Conservation (phyloP, 495 filamentous ascomycete genomes). For the Aspergillus nanangensis region DNA sequence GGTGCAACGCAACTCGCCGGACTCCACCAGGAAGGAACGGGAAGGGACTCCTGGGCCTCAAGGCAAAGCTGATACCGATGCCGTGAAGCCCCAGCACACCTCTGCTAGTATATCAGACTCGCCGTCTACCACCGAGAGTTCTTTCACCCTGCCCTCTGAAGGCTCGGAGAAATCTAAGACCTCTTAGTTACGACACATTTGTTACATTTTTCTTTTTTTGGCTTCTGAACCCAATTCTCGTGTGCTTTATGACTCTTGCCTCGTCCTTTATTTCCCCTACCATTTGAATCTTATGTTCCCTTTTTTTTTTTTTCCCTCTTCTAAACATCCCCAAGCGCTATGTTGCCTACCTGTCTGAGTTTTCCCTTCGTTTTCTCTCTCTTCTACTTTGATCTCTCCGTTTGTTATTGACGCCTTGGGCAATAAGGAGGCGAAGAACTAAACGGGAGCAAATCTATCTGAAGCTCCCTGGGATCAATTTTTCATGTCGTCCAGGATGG, state of each 20-base stretch:
- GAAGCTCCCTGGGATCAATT: too few relatives aligned
- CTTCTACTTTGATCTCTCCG: too few relatives aligned
- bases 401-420: too few relatives aligned
- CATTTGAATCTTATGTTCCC: constrained; percentile 1
- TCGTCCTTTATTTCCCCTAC: constrained; percentile 1
- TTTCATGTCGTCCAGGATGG: too few relatives aligned
- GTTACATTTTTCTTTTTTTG: constrained; percentile 15
- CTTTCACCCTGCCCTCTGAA: constrained; percentile 6
- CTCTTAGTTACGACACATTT: constrained; percentile 21
- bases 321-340: constrained; percentile 2
- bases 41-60: constrained; percentile 59
- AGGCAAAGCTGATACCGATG: constrained; percentile 17
- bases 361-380: too few relatives aligned
- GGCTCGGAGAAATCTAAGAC: constrained; percentile 24
- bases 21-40: constrained; percentile 40
- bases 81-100: constrained; percentile 15
- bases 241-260: constrained; percentile 20
- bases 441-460: too few relatives aligned
- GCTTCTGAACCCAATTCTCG: constrained; percentile 18
- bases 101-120: constrained; percentile 41
- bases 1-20: constrained; percentile 40
- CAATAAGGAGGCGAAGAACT: too few relatives aligned
- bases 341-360: too few relatives aligned
- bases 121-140: constrained; percentile 41
- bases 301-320: constrained; percentile 1